Evolutionary conservation across 2,329 filamentous ascomycete species (phyloP), one percentile per base, ranked within the genome.

Genomic region (Penicillium digitatum): DNA sequence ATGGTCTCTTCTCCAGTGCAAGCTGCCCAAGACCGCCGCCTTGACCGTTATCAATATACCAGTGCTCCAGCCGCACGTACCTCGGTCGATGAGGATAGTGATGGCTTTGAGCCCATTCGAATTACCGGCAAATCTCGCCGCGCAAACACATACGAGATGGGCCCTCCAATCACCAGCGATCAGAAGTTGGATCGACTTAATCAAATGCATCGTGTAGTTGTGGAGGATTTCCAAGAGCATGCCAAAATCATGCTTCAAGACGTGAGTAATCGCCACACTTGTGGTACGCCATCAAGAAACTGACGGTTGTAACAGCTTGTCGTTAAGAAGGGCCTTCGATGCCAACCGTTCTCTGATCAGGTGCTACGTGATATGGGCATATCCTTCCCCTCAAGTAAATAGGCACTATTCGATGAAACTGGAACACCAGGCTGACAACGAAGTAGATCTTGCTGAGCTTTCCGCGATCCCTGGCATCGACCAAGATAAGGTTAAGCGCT

Each of bases 1-100:
- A 85, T 87, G 60, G 78, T 89, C 3, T 87, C 86, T 0, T 87
- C 86, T 18, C 86, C 86, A 3, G 65, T 84, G 11, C 79, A 81
- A 62, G 72, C 76, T 48, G 74, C 76, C 26, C 70, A 74, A 43
- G 63, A 69, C 31, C 72, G 72, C 27, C 71, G 69, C n/a, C 60
- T 68, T 35, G 63, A 63, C 38, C 69, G 66, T 27, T 65, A 61
- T 27, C 63, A 61, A 42, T 61, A 64, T 47, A 61, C 58, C 20
- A 49, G 62, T 34, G 45, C 60, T n/a, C 61, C 60, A 14, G 65
- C 55, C 16, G 57, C 61, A 38, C 62, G 67, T 27, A 64, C 61
- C 27, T 69, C 67, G 12, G 66, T 69, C n/a, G 74, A 73, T 16
- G 70, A 71, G 31, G 73, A 72, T 26, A 76, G 73, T 50, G 74